Evolutionary conservation across 805 yeast genomes (phyloP).

Genomic region (Hanseniaspora thailandica): DNA sequence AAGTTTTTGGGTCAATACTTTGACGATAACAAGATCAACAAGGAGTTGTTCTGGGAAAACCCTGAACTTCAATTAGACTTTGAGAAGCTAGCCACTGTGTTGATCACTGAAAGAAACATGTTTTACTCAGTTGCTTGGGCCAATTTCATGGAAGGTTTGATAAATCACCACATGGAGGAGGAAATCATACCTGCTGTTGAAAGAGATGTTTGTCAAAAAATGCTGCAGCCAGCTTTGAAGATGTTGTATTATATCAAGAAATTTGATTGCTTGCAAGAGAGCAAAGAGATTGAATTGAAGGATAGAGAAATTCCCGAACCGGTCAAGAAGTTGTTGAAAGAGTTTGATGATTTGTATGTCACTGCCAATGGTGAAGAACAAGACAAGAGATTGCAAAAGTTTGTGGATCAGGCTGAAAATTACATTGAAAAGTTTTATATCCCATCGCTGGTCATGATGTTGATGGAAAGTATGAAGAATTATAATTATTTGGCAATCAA

Average conservation of each 20-base stretch:
- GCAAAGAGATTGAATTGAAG: slow-evolving; percentile 27
- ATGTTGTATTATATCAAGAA: slow-evolving; percentile 21
- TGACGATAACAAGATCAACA: background rate
- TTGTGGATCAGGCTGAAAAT: slow-evolving; percentile 31
- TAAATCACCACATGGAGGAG: slow-evolving; percentile 29
- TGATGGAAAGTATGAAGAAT: slow-evolving; percentile 23
- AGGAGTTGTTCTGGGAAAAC: slow-evolving; percentile 6
- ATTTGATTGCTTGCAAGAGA: slow-evolving; percentile 23
- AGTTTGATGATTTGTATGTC: slow-evolving; percentile 29
- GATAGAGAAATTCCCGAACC: slow-evolving; percentile 30
- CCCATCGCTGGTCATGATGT: slow-evolving; percentile 26
- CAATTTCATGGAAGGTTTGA: slow-evolving; percentile 31
- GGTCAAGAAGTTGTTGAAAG: slow-evolving; percentile 27
- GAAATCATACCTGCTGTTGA: slow-evolving; percentile 29
- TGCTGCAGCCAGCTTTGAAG: slow-evolving; percentile 17
- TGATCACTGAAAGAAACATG: slow-evolving; percentile 26
- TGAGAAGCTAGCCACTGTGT: slow-evolving; percentile 19
- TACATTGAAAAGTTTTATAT: slow-evolving; percentile 28
- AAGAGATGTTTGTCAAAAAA: slow-evolving; percentile 29
- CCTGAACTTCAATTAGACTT: slow-evolving; percentile 18
- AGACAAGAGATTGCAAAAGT: slow-evolving; percentile 29
- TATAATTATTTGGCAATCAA: slow-evolving; percentile 27
- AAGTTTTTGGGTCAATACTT: slow-evolving; percentile 10
- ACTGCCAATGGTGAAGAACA: slow-evolving; percentile 30
- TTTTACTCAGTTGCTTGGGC: slow-evolving; percentile 32